Conservation (phyloP, 805 yeast species). For the Candida nanaspora region DNA sequence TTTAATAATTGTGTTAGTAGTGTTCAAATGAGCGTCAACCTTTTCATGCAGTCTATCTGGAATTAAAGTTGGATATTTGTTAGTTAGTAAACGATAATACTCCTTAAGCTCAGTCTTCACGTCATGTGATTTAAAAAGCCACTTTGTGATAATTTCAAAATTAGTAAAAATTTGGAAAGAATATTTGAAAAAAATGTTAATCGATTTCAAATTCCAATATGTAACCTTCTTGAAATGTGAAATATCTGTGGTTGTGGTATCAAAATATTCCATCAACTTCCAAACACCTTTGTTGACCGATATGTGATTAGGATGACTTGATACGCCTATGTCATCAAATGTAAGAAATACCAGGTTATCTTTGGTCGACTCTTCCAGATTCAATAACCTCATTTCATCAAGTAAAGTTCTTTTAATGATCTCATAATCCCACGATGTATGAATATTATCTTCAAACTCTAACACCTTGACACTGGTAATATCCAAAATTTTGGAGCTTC, state of each 20-base stretch:
- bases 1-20: conserved; percentile 13
- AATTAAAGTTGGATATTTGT: not conserved
- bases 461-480: conserved; percentile 37
- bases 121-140: not conserved
- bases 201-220: conserved; percentile 24
- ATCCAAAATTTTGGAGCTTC: conserved; percentile 42
- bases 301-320: conserved; percentile 82
- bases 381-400: conserved; percentile 10
- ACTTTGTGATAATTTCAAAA: conserved; percentile 23
- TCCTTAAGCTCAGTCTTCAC: not conserved
- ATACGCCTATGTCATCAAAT: conserved; percentile 78
- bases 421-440: conserved; percentile 49
- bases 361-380: not conserved
- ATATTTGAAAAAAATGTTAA: too few relatives aligned
- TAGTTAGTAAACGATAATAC: not conserved
- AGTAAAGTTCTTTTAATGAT: conserved; percentile 33
- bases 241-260: not conserved
- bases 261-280: conserved; percentile 20
- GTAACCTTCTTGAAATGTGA: conserved; percentile 1
- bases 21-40: not conserved
- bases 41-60: not conserved
- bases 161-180: conserved; percentile 38
- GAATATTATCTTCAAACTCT: conserved; percentile 64
- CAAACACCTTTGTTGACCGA: conserved; percentile 49
- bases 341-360: conserved; percentile 47